phyloP scores from a whole-genome alignment of 345 rosid genomes.

The Firmiana major region DNA sequence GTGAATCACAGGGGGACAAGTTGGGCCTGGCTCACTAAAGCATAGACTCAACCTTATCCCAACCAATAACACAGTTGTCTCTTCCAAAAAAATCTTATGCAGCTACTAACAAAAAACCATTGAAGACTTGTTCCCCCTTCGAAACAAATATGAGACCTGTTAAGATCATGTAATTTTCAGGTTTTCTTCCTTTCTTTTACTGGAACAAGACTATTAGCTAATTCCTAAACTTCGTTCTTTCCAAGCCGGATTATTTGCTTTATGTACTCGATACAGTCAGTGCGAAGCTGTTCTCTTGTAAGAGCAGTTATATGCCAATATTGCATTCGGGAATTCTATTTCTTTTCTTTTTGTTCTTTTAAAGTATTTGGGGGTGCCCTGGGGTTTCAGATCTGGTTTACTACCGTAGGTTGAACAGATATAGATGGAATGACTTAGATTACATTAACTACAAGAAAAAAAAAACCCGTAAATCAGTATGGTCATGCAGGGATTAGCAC shows the following conservation, averaged over 20 bases:
- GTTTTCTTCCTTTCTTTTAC: not conserved
- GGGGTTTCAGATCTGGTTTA: not conserved
- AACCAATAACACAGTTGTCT: not conserved
- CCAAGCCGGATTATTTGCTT: no score
- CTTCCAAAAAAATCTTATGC: not conserved
- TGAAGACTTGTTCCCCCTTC: no score
- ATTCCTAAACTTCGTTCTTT: not conserved
- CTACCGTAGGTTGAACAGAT: not conserved
- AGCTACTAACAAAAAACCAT: not conserved
- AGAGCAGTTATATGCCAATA: not conserved
- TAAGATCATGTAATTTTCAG: no score
- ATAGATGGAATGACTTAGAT: not conserved
- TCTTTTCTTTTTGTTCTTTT: not conserved
- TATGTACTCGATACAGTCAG: no score
- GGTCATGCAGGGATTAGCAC: not conserved
- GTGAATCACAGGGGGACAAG: not conserved
- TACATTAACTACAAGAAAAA: not conserved
- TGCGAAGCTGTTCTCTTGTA: not conserved
- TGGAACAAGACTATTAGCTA: not conserved
- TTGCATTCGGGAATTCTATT: not conserved
- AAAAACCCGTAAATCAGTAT: not conserved
- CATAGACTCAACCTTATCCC: not conserved
- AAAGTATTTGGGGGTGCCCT: not conserved
- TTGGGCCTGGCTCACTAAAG: not conserved
- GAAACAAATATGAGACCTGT: no score